phyloP scores from a whole-genome alignment of 73 alveolate species.

The Paramecium caudatum region DNA sequence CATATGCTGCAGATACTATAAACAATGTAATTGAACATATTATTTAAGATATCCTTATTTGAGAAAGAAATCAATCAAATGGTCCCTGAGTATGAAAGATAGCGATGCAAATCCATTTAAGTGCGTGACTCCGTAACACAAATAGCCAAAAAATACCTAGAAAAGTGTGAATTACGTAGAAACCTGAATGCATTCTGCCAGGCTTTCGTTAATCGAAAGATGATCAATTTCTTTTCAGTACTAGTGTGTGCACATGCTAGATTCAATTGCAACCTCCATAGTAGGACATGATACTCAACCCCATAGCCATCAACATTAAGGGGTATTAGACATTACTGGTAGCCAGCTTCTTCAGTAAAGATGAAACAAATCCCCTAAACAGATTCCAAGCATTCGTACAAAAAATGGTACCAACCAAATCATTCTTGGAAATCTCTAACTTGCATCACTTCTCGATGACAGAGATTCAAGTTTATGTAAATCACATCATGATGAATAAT shows the following conservation, averaged over 20 bases:
- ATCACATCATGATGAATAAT: slow-evolving; percentile 42
- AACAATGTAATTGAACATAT: neutral
- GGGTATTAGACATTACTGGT: slow-evolving; percentile 35
- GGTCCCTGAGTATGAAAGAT: neutral
- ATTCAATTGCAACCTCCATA: neutral
- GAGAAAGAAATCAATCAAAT: neutral
- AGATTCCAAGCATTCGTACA: neutral
- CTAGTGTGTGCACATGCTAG: neutral
- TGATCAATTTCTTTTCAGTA: slow-evolving; percentile 17
- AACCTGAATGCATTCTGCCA: neutral
- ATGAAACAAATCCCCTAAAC: neutral
- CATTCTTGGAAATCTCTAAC: slow-evolving; percentile 36
- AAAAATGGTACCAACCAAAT: neutral
- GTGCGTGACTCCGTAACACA: neutral
- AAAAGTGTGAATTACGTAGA: neutral
- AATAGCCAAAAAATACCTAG: neutral
- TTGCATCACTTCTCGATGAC: slow-evolving; percentile 9
- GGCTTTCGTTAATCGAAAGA: neutral
- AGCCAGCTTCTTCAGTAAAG: neutral
- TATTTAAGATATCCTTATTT: neutral
- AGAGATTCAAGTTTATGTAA: slow-evolving; percentile 24
- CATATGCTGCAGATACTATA: neutral
- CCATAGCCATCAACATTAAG: neutral
- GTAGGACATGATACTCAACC: neutral
- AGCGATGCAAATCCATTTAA: slow-evolving; percentile 15